Evolutionary conservation across 2,329 filamentous ascomycete genomes (phyloP).

Genomic region (Neofusicoccum laricinum): DNA sequence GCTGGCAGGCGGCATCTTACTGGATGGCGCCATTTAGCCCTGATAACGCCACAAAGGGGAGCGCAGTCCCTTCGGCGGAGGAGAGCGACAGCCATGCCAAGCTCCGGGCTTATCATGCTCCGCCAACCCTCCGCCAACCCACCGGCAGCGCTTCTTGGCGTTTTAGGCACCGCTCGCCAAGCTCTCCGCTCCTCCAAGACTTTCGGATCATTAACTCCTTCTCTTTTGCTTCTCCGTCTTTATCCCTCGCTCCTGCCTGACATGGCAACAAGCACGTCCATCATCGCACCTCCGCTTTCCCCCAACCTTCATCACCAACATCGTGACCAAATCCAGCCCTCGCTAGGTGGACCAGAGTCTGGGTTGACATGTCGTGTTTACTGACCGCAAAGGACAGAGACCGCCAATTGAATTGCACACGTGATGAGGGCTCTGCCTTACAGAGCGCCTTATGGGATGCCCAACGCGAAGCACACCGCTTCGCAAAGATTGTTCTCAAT

Average conservation of each 20-base stretch:
- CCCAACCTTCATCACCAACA: background rate
- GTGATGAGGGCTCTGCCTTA: no score
- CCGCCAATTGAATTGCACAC: no score
- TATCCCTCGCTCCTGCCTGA: background rate
- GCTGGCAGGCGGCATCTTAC: background rate
- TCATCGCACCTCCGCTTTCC: background rate
- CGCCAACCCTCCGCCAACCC: slow-evolving; percentile 4
- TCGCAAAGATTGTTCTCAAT: no score
- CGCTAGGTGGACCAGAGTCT: no score
- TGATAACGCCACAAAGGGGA: background rate
- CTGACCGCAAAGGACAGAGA: no score
- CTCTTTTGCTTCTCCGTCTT: background rate
- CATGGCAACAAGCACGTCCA: background rate
- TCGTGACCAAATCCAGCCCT: background rate
- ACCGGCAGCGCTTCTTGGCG: background rate
- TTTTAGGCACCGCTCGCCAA: background rate
- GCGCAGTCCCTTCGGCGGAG: background rate
- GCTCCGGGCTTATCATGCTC: slow-evolving; percentile 10
- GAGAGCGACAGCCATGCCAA: background rate
- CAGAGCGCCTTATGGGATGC: no score
- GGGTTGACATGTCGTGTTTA: no score
- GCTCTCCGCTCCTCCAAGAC: background rate
- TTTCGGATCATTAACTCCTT: slow-evolving; percentile 2
- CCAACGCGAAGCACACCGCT: no score
- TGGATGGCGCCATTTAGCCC: background rate